phyloP scores from a whole-genome alignment of 768 basidiomycete genomes.

The Serendipita sp. region DNA sequence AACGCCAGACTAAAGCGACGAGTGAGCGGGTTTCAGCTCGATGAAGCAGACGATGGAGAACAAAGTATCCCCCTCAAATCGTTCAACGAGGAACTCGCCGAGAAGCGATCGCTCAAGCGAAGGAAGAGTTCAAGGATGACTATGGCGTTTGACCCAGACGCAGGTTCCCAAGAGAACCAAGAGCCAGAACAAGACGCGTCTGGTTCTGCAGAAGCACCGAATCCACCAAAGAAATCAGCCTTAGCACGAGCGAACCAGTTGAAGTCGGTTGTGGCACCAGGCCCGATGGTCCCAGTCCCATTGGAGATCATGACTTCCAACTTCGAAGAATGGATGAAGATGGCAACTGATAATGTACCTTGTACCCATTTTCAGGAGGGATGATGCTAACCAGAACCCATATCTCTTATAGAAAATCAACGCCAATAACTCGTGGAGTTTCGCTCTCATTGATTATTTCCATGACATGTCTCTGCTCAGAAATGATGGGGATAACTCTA shows the following conservation, averaged over 20 bases:
- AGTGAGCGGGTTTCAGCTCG: constrained; percentile 1
- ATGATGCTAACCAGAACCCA: constrained; percentile 8
- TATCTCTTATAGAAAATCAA: constrained; percentile 76
- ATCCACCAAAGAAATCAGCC: constrained; percentile 16
- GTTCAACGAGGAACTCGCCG: constrained; percentile 2
- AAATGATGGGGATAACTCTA: constrained; percentile 84
- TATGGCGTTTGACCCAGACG: constrained; percentile 2
- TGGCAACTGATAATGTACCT: constrained; percentile 94
- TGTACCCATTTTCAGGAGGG: background rate
- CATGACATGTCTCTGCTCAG: constrained; percentile 93
- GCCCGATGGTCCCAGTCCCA: constrained; percentile 19
- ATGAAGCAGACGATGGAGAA: background rate
- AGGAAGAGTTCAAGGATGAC: constrained; percentile 1
- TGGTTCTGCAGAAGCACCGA: constrained; percentile 7
- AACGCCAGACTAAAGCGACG: background rate
- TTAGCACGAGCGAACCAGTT: constrained; percentile 14
- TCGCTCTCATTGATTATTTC: constrained; percentile 96
- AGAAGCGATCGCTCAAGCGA: constrained; percentile 1
- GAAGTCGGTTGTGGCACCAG: constrained; percentile 12
- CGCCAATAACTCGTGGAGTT: constrained; percentile 91
- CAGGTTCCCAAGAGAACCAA: background rate
- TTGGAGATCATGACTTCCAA: constrained; percentile 82
- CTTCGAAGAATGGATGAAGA: constrained; percentile 99
- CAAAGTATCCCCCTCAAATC: constrained; percentile 1
- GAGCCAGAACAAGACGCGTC: constrained; percentile 3